Conservation (phyloP, 495 filamentous ascomycete species). For the Penicillium paxilli region DNA sequence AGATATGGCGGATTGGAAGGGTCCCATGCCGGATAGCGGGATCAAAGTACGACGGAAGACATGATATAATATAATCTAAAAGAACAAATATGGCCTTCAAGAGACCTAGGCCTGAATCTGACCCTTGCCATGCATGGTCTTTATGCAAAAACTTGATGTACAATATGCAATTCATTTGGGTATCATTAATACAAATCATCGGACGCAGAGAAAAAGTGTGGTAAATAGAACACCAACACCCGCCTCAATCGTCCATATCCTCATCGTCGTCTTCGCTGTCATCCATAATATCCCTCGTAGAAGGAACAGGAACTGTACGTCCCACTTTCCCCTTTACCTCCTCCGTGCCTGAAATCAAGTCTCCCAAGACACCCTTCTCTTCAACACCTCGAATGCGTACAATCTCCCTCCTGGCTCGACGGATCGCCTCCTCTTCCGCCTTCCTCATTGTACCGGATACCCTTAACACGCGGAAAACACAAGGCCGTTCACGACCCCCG, state of each 20-base stretch:
- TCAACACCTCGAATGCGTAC: conserved; percentile 54
- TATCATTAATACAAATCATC: conserved; percentile 18
- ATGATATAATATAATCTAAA: conserved; percentile 15
- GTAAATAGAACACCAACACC: background rate
- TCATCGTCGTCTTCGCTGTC: conserved; percentile 54
- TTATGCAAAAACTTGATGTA: conserved; percentile 19
- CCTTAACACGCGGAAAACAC: conserved; percentile 81
- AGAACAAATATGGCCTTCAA: background rate
- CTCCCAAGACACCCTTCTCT: conserved; percentile 43
- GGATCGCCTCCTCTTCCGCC: conserved; percentile 84
- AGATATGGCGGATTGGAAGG: conserved; percentile 34
- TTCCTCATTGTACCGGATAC: conserved; percentile 95
- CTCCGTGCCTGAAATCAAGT: conserved; percentile 29
- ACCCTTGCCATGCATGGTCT: background rate
- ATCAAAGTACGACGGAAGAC: conserved; percentile 47
- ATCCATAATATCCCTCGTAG: conserved; percentile 28
- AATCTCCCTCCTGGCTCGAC: conserved; percentile 70
- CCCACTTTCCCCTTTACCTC: conserved; percentile 5
- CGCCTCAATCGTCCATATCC: conserved; percentile 29
- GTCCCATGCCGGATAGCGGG: conserved; percentile 42
- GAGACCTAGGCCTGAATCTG: background rate
- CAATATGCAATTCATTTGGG: conserved; percentile 23
- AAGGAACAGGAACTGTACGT: conserved; percentile 14
- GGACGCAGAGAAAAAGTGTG: background rate
- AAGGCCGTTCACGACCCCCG: conserved; percentile 46